A percentile compares a stretch with the other conserved stretches of the same genome.
These are phyloP conservation scores for Jatropha curcas DNA, from an alignment of 345 rosid species.

Conservation along the genomic window DNA sequence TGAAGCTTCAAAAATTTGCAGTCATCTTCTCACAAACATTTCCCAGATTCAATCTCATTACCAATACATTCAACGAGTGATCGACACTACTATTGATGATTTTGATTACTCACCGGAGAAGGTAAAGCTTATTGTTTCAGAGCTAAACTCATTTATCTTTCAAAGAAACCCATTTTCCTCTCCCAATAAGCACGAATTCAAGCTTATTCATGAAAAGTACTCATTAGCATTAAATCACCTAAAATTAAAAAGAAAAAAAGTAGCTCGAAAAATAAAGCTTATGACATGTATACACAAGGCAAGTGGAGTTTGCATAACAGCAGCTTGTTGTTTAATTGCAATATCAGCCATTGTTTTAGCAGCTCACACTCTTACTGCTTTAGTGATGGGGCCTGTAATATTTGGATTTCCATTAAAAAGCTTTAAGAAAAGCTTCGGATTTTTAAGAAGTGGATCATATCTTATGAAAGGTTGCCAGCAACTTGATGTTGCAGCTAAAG, in stretches of 20 bases:
- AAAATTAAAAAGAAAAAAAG: slow-evolving; percentile 33
- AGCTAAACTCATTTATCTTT: slow-evolving; percentile 22
- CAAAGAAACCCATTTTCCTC: slow-evolving; percentile 35
- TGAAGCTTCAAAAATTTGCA: slow-evolving; percentile 45
- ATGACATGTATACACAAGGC: slow-evolving; percentile 27
- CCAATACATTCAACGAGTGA: slow-evolving; percentile 22
- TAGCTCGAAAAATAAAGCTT: slow-evolving; percentile 34
- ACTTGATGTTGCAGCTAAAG: slow-evolving; percentile 44
- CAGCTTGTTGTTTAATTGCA: slow-evolving; percentile 33
- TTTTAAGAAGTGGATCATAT: slow-evolving; percentile 20
- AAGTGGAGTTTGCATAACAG: slow-evolving; percentile 34
- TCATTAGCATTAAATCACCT: slow-evolving; percentile 22
- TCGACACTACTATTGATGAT: slow-evolving; percentile 23
- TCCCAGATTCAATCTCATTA: slow-evolving; percentile 24
- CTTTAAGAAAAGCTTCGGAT: slow-evolving; percentile 26
- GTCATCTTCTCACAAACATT: slow-evolving; percentile 32
- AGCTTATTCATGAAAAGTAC: slow-evolving; percentile 30
- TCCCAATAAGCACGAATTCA: slow-evolving; percentile 33
- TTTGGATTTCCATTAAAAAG: slow-evolving; percentile 29
- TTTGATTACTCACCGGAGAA: slow-evolving; percentile 12
- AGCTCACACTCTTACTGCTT: slow-evolving; percentile 37
- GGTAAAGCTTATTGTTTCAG: slow-evolving; percentile 4
- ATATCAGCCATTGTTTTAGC: slow-evolving; percentile 34
- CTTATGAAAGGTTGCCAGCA: slow-evolving; percentile 33
- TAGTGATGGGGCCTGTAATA: slow-evolving; percentile 35